phyloP scores from a whole-genome alignment of 805 yeast genomes.

The Candida tibetensis region DNA sequence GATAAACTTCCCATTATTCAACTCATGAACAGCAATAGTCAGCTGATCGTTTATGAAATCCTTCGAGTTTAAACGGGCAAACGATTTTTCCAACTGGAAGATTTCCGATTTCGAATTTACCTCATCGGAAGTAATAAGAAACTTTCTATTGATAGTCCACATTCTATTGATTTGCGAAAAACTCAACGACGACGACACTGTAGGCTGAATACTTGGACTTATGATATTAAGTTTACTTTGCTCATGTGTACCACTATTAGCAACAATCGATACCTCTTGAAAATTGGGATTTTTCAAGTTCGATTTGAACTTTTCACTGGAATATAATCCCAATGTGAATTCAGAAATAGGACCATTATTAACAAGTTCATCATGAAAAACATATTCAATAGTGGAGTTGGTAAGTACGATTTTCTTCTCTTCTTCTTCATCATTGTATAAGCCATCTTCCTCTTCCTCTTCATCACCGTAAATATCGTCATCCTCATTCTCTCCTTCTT shows the following conservation, averaged over 20 bases:
- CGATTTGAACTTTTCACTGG: conserved; percentile 51
- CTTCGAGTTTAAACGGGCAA: conserved; percentile 57
- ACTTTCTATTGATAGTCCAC: conserved; percentile 69
- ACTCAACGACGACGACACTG: conserved; percentile 61
- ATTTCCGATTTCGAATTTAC: conserved; percentile 63
- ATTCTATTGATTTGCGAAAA: conserved; percentile 70
- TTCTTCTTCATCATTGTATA: conserved; percentile 34
- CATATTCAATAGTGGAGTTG: conserved; percentile 6
- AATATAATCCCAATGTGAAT: conserved; percentile 60
- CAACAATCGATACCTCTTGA: conserved; percentile 64
- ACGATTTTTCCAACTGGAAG: conserved; percentile 59
- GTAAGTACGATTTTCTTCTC: conserved; percentile 8
- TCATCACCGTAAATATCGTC: conserved; percentile 25
- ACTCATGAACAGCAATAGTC: conserved; percentile 66
- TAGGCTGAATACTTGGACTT: conserved; percentile 67
- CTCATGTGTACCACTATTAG: conserved; percentile 62
- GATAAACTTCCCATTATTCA: conserved; percentile 54
- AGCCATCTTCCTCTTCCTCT: conserved; percentile 49
- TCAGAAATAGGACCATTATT: conserved; percentile 75
- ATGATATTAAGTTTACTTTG: conserved; percentile 59
- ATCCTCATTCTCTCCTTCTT: conserved; percentile 6
- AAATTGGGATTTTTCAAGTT: conserved; percentile 68
- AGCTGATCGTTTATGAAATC: conserved; percentile 61
- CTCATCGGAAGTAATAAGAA: conserved; percentile 69
- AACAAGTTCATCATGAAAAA: conserved; percentile 47